Evolutionary conservation across 1,284 basidiomycete genomes (phyloP).

Genomic region (Neolentinus lepideus): DNA sequence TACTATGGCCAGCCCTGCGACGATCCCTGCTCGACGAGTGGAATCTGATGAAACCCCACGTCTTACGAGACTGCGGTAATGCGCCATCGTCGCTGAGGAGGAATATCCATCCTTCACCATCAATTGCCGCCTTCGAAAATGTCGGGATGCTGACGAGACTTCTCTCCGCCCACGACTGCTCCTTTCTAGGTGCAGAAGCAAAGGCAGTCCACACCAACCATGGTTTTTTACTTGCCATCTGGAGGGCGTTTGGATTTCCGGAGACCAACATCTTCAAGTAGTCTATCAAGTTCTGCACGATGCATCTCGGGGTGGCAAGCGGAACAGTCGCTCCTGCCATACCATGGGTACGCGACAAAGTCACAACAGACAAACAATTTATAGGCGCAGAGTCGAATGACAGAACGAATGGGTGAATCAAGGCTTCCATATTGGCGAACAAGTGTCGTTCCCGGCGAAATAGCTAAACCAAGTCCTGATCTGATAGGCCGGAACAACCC

Average conservation of each 20-base stretch:
- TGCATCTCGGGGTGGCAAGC: background rate
- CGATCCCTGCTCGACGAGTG: background rate
- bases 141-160: background rate
- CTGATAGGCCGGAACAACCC: background rate
- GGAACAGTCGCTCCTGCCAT: background rate
- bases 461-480: background rate
- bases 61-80: background rate
- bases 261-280: background rate
- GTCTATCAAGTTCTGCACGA: background rate
- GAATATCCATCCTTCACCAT: conserved; percentile 1
- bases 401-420: background rate
- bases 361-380: background rate
- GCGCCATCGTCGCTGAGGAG: background rate
- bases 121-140: background rate
- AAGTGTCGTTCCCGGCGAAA: background rate
- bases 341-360: background rate
- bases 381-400: background rate
- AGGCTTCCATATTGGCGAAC: background rate
- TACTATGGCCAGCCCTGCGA: background rate
- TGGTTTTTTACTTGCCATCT: background rate
- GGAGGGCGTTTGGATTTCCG: background rate
- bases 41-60: background rate
- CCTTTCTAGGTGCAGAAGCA: background rate
- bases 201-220: background rate
- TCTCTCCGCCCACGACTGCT: background rate